A percentile compares a stretch with the other conserved stretches of the same genome.
phyloP scores from a whole-genome alignment of 2,329 filamentous ascomycete genomes.

The Fusarium equiseti region DNA sequence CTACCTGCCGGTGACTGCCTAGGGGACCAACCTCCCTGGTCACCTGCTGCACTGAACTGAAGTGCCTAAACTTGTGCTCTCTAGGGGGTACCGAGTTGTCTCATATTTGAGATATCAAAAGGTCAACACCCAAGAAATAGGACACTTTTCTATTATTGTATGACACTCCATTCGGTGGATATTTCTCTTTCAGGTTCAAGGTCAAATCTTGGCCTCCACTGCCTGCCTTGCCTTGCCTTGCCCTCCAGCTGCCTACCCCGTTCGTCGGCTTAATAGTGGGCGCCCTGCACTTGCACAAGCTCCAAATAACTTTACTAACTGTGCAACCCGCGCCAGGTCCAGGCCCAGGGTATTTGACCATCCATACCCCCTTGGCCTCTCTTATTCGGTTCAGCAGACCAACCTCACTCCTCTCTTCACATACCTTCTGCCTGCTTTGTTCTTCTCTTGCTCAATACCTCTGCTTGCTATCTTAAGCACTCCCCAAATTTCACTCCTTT shows the following conservation, averaged over 20 bases:
- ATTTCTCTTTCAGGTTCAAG: background rate
- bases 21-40: constrained; percentile 31
- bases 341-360: constrained; percentile 37
- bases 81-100: background rate
- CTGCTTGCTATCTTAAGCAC: constrained; percentile 1
- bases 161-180: background rate
- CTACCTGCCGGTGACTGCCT: constrained; percentile 26
- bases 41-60: constrained; percentile 30
- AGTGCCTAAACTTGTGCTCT: background rate
- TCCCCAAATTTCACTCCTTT: constrained; percentile 5
- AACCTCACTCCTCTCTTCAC: constrained; percentile 26
- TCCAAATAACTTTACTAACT: constrained; percentile 28
- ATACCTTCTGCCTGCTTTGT: constrained; percentile 9
- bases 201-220: background rate
- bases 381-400: constrained; percentile 32
- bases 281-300: constrained; percentile 30
- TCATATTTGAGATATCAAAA: background rate
- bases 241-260: background rate
- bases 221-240: background rate
- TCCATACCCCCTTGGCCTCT: constrained; percentile 32
- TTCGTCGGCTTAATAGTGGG: constrained; percentile 33
- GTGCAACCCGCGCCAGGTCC: constrained; percentile 24
- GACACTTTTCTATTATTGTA: background rate
- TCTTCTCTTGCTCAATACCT: constrained; percentile 6
- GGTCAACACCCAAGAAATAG: background rate